Base-by-base conservation (phyloP, 805 yeast species). In the Nakazawaea wyomingensis region DNA sequence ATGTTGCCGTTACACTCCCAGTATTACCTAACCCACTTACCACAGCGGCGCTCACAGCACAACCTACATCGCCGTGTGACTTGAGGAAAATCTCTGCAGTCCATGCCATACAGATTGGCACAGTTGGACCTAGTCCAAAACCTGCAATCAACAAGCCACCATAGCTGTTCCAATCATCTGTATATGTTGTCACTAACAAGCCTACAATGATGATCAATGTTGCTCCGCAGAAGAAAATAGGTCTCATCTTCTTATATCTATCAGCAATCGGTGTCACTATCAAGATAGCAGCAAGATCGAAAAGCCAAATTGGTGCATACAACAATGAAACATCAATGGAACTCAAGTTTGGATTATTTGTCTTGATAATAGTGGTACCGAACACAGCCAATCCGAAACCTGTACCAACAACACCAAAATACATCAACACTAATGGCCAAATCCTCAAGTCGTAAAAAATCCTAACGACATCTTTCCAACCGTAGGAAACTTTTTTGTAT, bases 351-450 rank as follows among this genome's bases (percentile, higher is more conserved):
- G 91, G 82, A 56, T 85, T 79, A 49, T 82, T 78, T 4, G 75
- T 73, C 39, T 70, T 61, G 53, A 87, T 82, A 51, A 87, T 76
- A 7, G 91, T 80, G 3, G 95, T 81, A 4, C 90, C 96, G 61
- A 83, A 87, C 17, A 82, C 91, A 26, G 89, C 89, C 38, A 87
- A 66, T 26, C 95, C 96, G 54, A 74, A 81, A 1, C 96, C 96
- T n/a, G 87, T 78, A 37, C 96, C 96, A 20, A 87, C 96, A 17
- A 85, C 95, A 16, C 96, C 96, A 58, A 87, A 88, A 63, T 87
- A 87, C 96, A 87, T 87, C 64, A 87, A 68, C 35, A 85, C 68
- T 46, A 88, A 61, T 1, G 95, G 93, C 90, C 90, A 86, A 33
- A 82, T 68, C 50, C 93, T 70, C 35, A 72, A 54, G 56, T 88